Base-by-base conservation (phyloP, 495 filamentous ascomycete genomes). In the Penicillium nucicola region DNA sequence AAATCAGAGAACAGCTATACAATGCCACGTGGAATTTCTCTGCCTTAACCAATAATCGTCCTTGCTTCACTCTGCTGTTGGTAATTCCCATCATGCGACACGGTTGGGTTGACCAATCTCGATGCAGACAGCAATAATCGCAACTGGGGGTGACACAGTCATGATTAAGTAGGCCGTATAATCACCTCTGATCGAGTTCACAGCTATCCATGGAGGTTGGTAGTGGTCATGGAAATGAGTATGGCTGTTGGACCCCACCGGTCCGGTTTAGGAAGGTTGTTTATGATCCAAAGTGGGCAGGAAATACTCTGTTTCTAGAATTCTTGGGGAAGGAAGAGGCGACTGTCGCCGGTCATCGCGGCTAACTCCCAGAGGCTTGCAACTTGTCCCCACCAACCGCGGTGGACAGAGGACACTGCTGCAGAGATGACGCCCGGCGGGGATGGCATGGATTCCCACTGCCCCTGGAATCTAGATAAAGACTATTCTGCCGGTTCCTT, bases 131-230 rank as follows among this genome's bases (percentile, higher is more conserved):
- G 9, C 45, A 20, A 56, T 48, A 17, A 56, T 56, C 10, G 34
- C 45, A 4, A 53, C 28, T 19, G 53, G 49, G 2, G 57, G 57
- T 22, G 56, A 36, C 57, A 56, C 53, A 0, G 49, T 53, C 57
- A 60, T 53, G 3, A 53, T n/a, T 11, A 60, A 33, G 46, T 56
- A 56, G 6, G 45, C 42, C 4, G 53, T 50, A 11, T 45, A 18
- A 34, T 56, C 38, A 1, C 52, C 53, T 50, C 53, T 60, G 37
- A 56, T 55, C 9, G 57, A 53, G 33, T 60, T 56, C 42, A 41
- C 53, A 4, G 30, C 42, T 53, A 60, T 60, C n/a, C n/a, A n/a
- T n/a, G n/a, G n/a, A n/a, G n/a, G 28, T 60, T 34, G 11, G 45
- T 36, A 2, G 48, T 56, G 18, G 44, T 56, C 11, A 60, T 45